A percentile compares a stretch with the other conserved stretches of the same genome.
Conservation (phyloP, 305 asterid genomes). For the Fraxinus ornus region DNA sequence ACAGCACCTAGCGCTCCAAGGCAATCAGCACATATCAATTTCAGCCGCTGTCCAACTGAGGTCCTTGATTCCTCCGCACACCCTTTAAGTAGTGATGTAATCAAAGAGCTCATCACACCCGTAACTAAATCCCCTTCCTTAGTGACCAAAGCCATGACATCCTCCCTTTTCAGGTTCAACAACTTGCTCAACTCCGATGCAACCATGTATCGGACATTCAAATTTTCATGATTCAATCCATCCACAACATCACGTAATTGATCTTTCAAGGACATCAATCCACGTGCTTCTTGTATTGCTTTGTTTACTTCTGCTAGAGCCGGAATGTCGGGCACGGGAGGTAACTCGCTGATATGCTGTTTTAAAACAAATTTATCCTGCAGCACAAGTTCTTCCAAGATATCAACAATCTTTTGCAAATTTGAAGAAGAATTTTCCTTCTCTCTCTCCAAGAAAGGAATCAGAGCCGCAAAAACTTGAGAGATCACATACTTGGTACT, state of each 20-base stretch:
- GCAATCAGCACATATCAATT: conserved; percentile 90
- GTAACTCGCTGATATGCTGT: conserved; percentile 83
- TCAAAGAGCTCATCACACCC: conserved; percentile 82
- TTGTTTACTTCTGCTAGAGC: conserved; percentile 76
- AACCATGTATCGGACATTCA: conserved; percentile 95
- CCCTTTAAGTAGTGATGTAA: conserved; percentile 83
- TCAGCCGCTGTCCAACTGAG: conserved; percentile 84
- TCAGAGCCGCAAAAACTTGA: conserved; percentile 96
- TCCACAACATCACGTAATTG: conserved; percentile 76
- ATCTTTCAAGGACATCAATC: conserved; percentile 73
- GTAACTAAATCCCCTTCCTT: conserved; percentile 73
- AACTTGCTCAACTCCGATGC: conserved; percentile 89
- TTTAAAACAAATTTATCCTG: conserved; percentile 64
- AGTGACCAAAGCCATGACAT: conserved; percentile 58
- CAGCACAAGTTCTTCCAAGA: conserved; percentile 87
- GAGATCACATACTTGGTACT: conserved; percentile 89
- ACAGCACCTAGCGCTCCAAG: conserved; percentile 96
- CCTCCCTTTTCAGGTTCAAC: conserved; percentile 67
- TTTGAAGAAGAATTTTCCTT: conserved; percentile 53
- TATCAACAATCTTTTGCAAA: conserved; percentile 68
- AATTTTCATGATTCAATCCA: conserved; percentile 89
- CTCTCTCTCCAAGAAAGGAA: conserved; percentile 86
- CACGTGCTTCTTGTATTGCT: conserved; percentile 84
- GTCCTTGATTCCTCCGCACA: conserved; percentile 97
- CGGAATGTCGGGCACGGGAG: conserved; percentile 86